A percentile compares a stretch with the other conserved stretches of the same genome.
These are phyloP conservation scores for Lentinula detonsa DNA, from an alignment of 768 basidiomycete genomes.

Conservation along the genomic window DNA sequence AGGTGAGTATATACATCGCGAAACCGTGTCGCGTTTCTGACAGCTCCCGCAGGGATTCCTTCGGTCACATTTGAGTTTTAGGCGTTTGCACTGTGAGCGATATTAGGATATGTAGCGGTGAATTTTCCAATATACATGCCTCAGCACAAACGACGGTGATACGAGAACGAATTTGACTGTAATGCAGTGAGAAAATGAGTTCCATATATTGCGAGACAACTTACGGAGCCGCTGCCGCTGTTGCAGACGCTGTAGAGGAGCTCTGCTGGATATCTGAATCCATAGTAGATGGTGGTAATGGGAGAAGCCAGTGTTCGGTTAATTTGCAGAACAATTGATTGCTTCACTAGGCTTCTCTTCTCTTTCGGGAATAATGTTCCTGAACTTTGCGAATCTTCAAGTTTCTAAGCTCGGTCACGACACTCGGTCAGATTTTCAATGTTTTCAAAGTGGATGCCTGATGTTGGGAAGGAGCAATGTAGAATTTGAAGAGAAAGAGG, in stretches of 20 bases:
- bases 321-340: background rate
- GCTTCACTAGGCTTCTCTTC: background rate
- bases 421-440: background rate
- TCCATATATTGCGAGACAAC: background rate
- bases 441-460: background rate
- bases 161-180: constrained; percentile 64
- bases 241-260: background rate
- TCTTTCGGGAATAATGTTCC: background rate
- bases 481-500: too few species aligned
- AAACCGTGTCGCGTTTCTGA: constrained; percentile 70
- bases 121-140: constrained; percentile 30
- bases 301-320: constrained; percentile 4
- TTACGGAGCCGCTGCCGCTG: constrained; percentile 3
- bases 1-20: constrained; percentile 70
- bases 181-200: background rate
- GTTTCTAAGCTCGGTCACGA: background rate
- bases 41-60: constrained; percentile 74
- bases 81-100: constrained; percentile 68
- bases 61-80: constrained; percentile 83
- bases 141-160: constrained; percentile 81
- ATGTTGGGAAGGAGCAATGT: background rate
- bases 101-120: constrained; percentile 6
- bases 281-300: constrained; percentile 5
- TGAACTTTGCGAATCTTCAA: background rate
- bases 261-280: constrained; percentile 4